A percentile compares a stretch with the other conserved stretches of the same genome.
These are phyloP conservation scores for Fusarium hostae DNA, from an alignment of 2,329 filamentous ascomycete species.

Conservation along the genomic window DNA sequence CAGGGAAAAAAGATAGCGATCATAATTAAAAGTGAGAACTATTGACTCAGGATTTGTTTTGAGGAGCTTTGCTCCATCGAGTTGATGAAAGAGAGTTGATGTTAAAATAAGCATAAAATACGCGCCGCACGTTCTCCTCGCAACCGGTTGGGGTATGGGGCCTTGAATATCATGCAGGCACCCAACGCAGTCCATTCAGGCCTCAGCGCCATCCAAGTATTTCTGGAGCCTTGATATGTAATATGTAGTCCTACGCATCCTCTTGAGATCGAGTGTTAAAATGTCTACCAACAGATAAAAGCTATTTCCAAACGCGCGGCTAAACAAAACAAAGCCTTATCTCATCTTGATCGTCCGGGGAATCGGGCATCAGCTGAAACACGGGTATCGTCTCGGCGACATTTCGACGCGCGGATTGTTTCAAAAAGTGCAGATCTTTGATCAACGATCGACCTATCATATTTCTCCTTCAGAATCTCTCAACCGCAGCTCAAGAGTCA, in stretches of 20 bases:
- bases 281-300: too few relatives aligned
- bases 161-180: too few relatives aligned
- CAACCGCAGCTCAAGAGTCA: fast-evolving
- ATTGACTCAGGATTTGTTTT: not conserved
- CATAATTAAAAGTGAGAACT: not conserved
- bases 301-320: too few relatives aligned
- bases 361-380: not conserved
- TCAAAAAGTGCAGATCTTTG: not conserved
- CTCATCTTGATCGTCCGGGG: too few relatives aligned
- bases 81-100: not conserved
- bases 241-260: too few relatives aligned
- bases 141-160: too few relatives aligned
- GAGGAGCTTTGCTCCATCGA: not conserved
- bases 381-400: not conserved
- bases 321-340: too few relatives aligned
- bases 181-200: too few relatives aligned
- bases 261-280: too few relatives aligned
- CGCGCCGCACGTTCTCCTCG: too few relatives aligned
- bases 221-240: too few relatives aligned
- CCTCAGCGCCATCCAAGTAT: too few relatives aligned
- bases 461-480: not conserved
- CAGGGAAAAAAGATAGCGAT: not conserved
- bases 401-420: not conserved
- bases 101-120: not conserved
- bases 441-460: not conserved